phyloP scores from a whole-genome alignment of 2,329 filamentous ascomycete genomes.

The Fusarium sp. region DNA sequence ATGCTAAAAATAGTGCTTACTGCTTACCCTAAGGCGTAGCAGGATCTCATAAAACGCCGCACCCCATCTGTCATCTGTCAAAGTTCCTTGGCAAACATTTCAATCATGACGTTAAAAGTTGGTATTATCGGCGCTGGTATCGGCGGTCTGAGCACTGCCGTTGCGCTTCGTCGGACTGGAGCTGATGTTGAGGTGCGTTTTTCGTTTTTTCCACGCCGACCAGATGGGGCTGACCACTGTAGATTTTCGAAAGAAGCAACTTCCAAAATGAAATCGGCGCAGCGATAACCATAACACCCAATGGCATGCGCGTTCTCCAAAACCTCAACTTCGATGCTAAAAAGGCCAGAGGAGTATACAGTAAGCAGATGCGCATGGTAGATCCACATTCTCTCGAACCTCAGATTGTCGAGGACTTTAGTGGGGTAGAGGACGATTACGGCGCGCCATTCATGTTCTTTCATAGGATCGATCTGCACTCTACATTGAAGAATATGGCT shows the following conservation, averaged over 20 bases:
- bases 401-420: background rate
- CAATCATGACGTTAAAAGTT: background rate
- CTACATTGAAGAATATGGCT: background rate
- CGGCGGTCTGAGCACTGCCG: background rate
- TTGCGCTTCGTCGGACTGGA: background rate
- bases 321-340: background rate
- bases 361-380: conserved; percentile 9
- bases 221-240: rapidly evolving
- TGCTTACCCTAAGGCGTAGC: background rate
- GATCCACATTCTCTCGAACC: background rate
- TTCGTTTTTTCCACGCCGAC: too few species aligned
- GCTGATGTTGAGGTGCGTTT: conserved; percentile 10
- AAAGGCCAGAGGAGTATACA: background rate
- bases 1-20: background rate
- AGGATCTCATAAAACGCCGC: background rate
- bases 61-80: background rate
- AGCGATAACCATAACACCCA: background rate
- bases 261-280: conserved; percentile 9
- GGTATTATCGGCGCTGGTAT: background rate
- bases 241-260: background rate
- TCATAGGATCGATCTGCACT: background rate
- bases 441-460: background rate
- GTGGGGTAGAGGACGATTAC: background rate
- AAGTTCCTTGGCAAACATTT: background rate
- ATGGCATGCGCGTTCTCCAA: background rate